Conservation (phyloP, 148 eudicot species). For the Arbutus unedo region DNA sequence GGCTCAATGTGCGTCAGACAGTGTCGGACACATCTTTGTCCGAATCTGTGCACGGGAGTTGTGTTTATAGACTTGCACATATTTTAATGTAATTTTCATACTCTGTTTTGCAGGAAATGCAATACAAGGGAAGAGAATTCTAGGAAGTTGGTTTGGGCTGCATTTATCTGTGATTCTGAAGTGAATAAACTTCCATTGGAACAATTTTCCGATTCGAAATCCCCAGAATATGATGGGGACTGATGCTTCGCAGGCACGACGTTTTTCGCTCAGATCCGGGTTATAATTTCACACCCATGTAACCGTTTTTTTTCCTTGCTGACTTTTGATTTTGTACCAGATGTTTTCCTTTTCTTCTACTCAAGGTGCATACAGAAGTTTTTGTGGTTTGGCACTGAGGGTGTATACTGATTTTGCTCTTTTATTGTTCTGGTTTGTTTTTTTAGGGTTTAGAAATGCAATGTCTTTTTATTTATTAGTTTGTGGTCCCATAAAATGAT, state of each 20-base stretch:
- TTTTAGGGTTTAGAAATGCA: not conserved
- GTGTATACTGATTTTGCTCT: not conserved
- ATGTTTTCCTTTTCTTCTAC: not conserved
- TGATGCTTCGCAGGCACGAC: slow-evolving; percentile 5
- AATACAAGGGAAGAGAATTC: slow-evolving; percentile 63
- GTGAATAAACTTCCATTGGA: slow-evolving; percentile 16
- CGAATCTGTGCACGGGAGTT: too few species aligned
- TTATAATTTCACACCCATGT: not conserved
- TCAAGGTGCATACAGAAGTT: not conserved
- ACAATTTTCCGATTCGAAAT: slow-evolving; percentile 6
- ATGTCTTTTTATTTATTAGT: not conserved
- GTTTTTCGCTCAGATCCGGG: slow-evolving; percentile 13
- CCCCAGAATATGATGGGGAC: slow-evolving; percentile 10
- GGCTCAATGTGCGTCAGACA: too few species aligned
- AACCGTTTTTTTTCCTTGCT: not conserved
- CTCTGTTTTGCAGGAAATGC: slow-evolving; percentile 55
- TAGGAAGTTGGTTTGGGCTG: slow-evolving; percentile 26
- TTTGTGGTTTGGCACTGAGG: not conserved
- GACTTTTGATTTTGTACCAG: not conserved
- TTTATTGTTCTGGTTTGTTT: not conserved
- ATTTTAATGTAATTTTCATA: not conserved
- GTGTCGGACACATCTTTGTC: too few species aligned
- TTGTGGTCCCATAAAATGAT: not conserved
- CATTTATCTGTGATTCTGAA: not conserved
- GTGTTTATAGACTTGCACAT: too few species aligned